These are phyloP conservation scores for Penicillium cinerascens DNA, from an alignment of 495 filamentous ascomycete genomes.

Conservation along the genomic window DNA sequence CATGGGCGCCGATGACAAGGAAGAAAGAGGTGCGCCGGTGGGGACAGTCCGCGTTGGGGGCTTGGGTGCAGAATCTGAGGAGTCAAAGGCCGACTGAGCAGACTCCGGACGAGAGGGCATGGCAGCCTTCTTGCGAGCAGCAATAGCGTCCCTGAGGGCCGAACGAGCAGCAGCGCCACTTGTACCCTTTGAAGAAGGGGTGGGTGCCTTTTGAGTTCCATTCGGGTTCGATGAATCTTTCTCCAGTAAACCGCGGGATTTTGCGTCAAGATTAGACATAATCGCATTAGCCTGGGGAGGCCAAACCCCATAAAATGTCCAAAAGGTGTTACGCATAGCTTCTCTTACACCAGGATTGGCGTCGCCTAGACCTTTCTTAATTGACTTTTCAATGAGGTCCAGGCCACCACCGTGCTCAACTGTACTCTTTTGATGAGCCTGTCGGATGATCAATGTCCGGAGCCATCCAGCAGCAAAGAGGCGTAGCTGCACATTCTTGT, in stretches of 20 bases:
- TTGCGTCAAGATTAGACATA: conserved; percentile 67
- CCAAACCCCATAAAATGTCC: conserved; percentile 76
- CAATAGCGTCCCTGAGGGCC: conserved; percentile 72
- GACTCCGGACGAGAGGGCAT: conserved; percentile 69
- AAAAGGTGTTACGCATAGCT: conserved; percentile 77
- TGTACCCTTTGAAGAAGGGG: conserved; percentile 43
- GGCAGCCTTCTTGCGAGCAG: conserved; percentile 70
- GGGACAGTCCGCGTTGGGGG: conserved; percentile 29
- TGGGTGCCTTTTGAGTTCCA: conserved; percentile 44
- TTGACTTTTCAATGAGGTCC: conserved; percentile 78
- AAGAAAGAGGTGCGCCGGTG: conserved; percentile 34
- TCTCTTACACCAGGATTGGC: conserved; percentile 85
- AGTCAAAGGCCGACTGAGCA: conserved; percentile 56
- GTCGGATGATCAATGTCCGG: conserved; percentile 71
- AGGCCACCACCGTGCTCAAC: conserved; percentile 80
- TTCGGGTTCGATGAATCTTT: conserved; percentile 80
- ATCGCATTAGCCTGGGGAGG: conserved; percentile 72
- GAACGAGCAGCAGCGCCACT: conserved; percentile 45
- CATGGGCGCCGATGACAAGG: conserved; percentile 57
- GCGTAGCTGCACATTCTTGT: conserved; percentile 87
- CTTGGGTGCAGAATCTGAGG: conserved; percentile 39
- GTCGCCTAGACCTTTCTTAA: conserved; percentile 82
- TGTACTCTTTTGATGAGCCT: conserved; percentile 71
- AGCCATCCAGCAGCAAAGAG: conserved; percentile 80
- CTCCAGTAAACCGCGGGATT: conserved; percentile 69